phyloP scores from a whole-genome alignment of 176 grass and related monocot species.

The Musa beccarii region DNA sequence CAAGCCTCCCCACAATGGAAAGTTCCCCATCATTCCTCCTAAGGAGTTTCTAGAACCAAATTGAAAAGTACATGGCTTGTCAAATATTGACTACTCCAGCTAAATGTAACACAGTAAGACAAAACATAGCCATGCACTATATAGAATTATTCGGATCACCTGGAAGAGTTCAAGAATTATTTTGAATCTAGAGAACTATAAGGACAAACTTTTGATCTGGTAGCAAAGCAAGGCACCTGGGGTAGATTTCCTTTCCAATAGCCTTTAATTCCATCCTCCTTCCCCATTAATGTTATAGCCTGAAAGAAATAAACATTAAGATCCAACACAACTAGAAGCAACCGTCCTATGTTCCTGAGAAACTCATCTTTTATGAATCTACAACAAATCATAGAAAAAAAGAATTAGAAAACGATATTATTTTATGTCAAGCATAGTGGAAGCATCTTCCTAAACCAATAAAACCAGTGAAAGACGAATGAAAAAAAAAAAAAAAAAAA shows the following conservation, averaged over 20 bases:
- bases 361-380: too few relatives aligned
- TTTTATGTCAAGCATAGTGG: not conserved
- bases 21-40: conserved; percentile 75
- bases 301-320: conserved; percentile 13
- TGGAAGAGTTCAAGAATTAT: conserved; percentile 29
- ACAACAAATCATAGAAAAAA: not conserved
- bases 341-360: too few relatives aligned
- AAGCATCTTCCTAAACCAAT: not conserved
- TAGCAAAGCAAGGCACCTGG: conserved; percentile 41
- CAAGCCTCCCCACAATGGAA: conserved; percentile 77
- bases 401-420: not conserved
- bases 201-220: conserved; percentile 1
- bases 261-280: conserved; percentile 70
- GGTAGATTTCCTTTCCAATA: conserved; percentile 99
- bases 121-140: conserved; percentile 19
- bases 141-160: conserved; percentile 91
- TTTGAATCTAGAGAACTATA: conserved; percentile 19
- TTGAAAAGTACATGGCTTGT: conserved; percentile 8
- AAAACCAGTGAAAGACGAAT: not conserved
- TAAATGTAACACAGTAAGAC: not conserved
- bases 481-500: not conserved
- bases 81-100: conserved; percentile 1
- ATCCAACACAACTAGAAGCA: not conserved
- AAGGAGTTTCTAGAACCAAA: conserved; percentile 61
- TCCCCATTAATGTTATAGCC: conserved; percentile 72